phyloP scores from a whole-genome alignment of 257 asterid genomes.

The Salvia splendens region DNA sequence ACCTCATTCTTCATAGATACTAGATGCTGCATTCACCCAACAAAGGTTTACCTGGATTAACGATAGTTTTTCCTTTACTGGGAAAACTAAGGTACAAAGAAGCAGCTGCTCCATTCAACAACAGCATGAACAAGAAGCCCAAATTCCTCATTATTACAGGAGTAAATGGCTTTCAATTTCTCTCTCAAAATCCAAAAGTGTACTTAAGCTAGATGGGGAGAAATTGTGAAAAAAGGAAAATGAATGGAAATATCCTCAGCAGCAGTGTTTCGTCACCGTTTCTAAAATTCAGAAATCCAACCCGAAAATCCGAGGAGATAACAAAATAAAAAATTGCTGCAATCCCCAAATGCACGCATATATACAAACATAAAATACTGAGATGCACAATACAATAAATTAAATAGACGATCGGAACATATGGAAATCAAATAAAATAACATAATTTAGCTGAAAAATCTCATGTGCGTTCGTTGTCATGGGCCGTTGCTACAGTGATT shows the following conservation, averaged over 20 bases:
- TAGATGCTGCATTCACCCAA: neutral
- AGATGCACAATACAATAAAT: neutral
- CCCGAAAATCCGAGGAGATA: slow-evolving; percentile 47
- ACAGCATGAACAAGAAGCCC: slow-evolving; percentile 41
- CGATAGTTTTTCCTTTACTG: slow-evolving; percentile 36
- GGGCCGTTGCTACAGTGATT: slow-evolving; percentile 1
- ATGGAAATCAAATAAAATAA: too few species aligned
- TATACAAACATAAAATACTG: neutral
- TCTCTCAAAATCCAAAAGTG: neutral
- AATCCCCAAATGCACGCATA: neutral
- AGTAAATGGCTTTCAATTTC: too few species aligned
- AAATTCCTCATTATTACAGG: slow-evolving; percentile 49
- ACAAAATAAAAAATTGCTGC: slow-evolving; percentile 22
- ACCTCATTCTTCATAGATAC: neutral
- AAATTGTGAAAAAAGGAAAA: neutral
- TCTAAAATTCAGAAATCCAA: slow-evolving; percentile 14
- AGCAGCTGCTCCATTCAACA: slow-evolving; percentile 35
- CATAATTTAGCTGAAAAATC: neutral
- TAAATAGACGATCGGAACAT: neutral
- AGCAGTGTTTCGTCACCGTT: slow-evolving; percentile 21
- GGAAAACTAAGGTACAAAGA: slow-evolving; percentile 38
- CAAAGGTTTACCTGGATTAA: slow-evolving; percentile 35
- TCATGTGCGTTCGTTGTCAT: neutral
- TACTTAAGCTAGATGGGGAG: neutral
- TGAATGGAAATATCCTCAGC: neutral